A percentile compares a stretch with the other conserved stretches of the same genome.
Conservation (phyloP, 164 flowering plant species). For the Dillenia turbinata region DNA sequence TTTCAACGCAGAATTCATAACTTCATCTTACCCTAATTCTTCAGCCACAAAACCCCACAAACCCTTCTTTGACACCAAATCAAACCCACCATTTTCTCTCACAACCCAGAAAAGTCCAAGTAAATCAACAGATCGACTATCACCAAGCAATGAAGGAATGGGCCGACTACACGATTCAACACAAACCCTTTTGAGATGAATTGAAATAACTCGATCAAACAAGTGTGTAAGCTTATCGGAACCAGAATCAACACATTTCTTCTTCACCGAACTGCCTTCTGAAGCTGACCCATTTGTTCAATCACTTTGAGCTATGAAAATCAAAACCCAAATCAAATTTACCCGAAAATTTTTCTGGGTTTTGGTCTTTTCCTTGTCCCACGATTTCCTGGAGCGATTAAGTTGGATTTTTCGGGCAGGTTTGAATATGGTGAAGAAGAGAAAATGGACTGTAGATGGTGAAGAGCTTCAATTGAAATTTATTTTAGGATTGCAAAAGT, state of each 20-base stretch:
- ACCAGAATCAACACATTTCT: constrained; percentile 1
- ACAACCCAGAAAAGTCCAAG: constrained; percentile 44
- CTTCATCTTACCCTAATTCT: constrained; percentile 32
- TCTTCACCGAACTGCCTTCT: constrained; percentile 15
- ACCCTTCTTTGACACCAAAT: constrained; percentile 30
- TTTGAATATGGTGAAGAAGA: too few species aligned
- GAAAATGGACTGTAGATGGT: too few species aligned
- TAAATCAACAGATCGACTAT: constrained; percentile 46
- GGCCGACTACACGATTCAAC: constrained; percentile 25
- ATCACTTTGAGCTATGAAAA: background rate
- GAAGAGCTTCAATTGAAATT: too few species aligned
- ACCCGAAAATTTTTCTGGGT: background rate
- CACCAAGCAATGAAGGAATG: constrained; percentile 37
- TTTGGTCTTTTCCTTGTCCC: too few species aligned
- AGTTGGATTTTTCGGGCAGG: too few species aligned
- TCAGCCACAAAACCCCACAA: constrained; percentile 41
- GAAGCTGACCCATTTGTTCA: constrained; percentile 24
- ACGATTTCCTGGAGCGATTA: too few species aligned
- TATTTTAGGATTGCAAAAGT: too few species aligned
- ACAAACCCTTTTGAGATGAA: constrained; percentile 27
- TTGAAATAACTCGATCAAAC: constrained; percentile 37
- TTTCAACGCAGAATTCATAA: constrained; percentile 24
- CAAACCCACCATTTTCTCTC: constrained; percentile 43
- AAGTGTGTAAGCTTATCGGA: constrained; percentile 15
- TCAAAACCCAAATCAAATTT: background rate